Evolutionary conservation across 257 asterid species (phyloP).

Genomic region (Solanum ossicruentum): DNA sequence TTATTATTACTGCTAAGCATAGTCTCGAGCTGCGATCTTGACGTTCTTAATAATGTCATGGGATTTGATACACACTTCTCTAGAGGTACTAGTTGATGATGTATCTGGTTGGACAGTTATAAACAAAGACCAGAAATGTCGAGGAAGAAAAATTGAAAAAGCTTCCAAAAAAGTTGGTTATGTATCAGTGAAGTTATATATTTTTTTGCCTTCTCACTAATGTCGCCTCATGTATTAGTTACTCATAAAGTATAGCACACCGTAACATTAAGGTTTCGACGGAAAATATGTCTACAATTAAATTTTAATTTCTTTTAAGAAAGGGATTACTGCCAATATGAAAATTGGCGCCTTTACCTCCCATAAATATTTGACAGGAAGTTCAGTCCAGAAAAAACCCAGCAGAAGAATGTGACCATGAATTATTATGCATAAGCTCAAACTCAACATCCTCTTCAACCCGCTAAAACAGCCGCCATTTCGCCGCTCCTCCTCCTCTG

Average conservation of each 20-base stretch:
- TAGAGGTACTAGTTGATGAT: background rate
- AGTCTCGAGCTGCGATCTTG: background rate
- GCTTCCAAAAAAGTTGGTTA: too few relatives aligned
- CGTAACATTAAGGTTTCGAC: too few relatives aligned
- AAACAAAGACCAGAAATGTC: too few relatives aligned
- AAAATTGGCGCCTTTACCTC: background rate
- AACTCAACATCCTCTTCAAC: conserved; percentile 9
- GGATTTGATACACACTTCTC: background rate
- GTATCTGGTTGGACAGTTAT: background rate
- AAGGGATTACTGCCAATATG: background rate
- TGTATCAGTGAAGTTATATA: background rate
- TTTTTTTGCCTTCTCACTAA: background rate
- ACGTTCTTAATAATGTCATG: background rate
- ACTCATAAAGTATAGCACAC: too few relatives aligned
- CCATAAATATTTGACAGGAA: background rate
- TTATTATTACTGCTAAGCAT: background rate
- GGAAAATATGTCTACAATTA: background rate
- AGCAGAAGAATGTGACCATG: conserved; percentile 1
- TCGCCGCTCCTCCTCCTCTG: conserved; percentile 4
- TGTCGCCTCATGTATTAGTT: background rate
- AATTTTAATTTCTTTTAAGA: background rate
- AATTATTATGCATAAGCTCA: conserved; percentile 34
- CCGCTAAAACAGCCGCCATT: conserved; percentile 14
- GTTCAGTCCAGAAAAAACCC: background rate
- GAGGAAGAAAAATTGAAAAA: too few relatives aligned